Evolutionary conservation across 2,329 filamentous ascomycete species (phyloP).

Genomic region (Trichoderma atroviride): DNA sequence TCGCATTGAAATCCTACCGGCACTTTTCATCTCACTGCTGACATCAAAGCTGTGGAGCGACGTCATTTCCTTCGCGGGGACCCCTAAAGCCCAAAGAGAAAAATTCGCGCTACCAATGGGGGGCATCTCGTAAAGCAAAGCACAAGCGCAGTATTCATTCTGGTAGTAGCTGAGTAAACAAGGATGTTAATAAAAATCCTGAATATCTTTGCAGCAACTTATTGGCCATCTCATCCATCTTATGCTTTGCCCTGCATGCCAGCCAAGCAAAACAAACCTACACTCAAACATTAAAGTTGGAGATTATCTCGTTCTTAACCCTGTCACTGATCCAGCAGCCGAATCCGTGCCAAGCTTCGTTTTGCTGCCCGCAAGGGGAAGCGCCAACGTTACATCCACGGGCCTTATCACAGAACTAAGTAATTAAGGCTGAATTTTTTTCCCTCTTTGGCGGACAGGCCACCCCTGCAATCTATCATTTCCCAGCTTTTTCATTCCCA

Average conservation of each 20-base stretch:
- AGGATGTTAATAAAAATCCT: too few relatives aligned
- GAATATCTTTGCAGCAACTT: not conserved
- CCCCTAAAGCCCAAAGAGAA: not conserved
- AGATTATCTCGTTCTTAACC: constrained; percentile 5
- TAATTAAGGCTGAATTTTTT: not conserved
- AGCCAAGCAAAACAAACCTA: not conserved
- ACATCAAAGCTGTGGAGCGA: not conserved
- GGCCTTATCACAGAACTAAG: not conserved
- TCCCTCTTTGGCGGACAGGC: not conserved
- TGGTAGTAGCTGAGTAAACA: too few relatives aligned
- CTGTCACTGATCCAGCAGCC: constrained; percentile 7
- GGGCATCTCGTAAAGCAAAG: not conserved
- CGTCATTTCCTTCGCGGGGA: not conserved
- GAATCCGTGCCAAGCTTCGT: not conserved
- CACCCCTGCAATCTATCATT: constrained; percentile 14
- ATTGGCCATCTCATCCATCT: not conserved
- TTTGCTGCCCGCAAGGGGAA: not conserved
- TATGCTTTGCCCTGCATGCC: not conserved
- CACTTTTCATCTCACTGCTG: not conserved
- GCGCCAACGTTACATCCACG: not conserved
- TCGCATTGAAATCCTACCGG: not conserved
- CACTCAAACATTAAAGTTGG: not conserved
- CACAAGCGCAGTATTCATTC: not conserved
- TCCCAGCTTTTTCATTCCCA: not conserved
- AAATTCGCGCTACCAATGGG: not conserved